phyloP scores from a whole-genome alignment of 805 yeast species.

The Cyberlindnera misumaiensis region DNA sequence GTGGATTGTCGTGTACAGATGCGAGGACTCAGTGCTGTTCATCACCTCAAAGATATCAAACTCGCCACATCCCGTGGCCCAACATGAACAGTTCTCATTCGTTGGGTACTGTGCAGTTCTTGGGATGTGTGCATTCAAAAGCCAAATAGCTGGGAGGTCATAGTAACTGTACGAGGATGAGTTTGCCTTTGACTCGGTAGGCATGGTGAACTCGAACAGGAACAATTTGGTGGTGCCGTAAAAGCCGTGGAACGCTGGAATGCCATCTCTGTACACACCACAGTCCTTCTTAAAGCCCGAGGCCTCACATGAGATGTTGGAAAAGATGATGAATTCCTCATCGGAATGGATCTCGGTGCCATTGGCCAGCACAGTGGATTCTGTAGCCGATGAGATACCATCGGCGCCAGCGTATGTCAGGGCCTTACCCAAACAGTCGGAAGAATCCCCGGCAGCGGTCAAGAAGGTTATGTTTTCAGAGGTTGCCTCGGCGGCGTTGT shows the following conservation, averaged over 20 bases:
- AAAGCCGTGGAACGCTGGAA: constrained; percentile 70
- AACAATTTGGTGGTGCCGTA: constrained; percentile 65
- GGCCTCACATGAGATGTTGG: constrained; percentile 48
- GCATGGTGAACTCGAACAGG: constrained; percentile 63
- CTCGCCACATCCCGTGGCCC: constrained; percentile 78
- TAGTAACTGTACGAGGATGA: constrained; percentile 27
- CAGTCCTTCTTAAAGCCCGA: constrained; percentile 54
- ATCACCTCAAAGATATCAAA: constrained; percentile 70
- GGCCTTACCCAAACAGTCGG: constrained; percentile 64
- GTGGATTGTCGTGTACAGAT: constrained; percentile 63
- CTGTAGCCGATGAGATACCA: constrained; percentile 43
- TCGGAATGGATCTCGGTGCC: constrained; percentile 48
- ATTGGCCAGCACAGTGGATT: constrained; percentile 41
- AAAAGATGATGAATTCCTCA: constrained; percentile 53
- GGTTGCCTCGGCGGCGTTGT: constrained; percentile 40
- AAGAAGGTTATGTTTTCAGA: constrained; percentile 63
- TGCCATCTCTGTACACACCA: constrained; percentile 70
- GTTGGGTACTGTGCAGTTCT: constrained; percentile 66
- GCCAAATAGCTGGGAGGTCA: constrained; percentile 75
- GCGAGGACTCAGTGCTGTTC: constrained; percentile 50
- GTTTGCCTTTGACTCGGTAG: constrained; percentile 39
- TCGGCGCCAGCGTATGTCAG: constrained; percentile 53
- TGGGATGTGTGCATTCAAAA: constrained; percentile 64
- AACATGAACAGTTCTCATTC: constrained; percentile 61
- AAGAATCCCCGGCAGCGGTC: constrained; percentile 52